phyloP scores from a whole-genome alignment of 345 rosid species.

The Salix purpurea region DNA sequence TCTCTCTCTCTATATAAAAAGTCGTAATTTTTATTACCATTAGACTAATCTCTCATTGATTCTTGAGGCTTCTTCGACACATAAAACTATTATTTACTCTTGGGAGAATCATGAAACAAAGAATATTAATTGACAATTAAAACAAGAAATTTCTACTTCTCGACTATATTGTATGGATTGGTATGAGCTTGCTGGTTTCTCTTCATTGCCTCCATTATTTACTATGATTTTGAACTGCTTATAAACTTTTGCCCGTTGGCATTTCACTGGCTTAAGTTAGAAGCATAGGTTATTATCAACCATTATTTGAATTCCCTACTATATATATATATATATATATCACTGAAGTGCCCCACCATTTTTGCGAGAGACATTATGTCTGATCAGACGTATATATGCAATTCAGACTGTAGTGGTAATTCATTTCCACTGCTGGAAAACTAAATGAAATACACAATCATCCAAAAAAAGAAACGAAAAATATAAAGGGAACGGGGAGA shows the following conservation, averaged over 20 bases:
- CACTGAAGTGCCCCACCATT: conserved; percentile 33
- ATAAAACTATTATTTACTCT: background rate
- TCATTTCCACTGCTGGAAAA: conserved; percentile 13
- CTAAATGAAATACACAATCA: background rate
- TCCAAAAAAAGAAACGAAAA: background rate
- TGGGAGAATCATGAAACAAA: background rate
- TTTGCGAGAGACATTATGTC: conserved; percentile 35
- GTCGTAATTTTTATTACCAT: background rate
- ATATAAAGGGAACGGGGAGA: background rate
- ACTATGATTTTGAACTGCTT: background rate
- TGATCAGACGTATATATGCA: conserved; percentile 36
- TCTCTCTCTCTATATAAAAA: too few relatives aligned
- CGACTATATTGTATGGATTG: background rate
- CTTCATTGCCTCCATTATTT: background rate
- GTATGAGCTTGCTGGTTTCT: background rate
- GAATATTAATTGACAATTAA: background rate
- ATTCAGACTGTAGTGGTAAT: conserved; percentile 15
- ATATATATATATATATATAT: background rate
- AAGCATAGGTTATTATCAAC: conserved; percentile 27
- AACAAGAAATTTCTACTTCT: background rate
- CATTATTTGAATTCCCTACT: background rate
- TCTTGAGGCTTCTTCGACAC: background rate
- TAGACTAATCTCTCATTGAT: background rate
- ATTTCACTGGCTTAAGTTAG: conserved; percentile 15
- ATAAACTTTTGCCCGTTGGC: background rate